Base-by-base conservation (phyloP, 2,329 filamentous ascomycete genomes). In the Hypoxylon sp. region DNA sequence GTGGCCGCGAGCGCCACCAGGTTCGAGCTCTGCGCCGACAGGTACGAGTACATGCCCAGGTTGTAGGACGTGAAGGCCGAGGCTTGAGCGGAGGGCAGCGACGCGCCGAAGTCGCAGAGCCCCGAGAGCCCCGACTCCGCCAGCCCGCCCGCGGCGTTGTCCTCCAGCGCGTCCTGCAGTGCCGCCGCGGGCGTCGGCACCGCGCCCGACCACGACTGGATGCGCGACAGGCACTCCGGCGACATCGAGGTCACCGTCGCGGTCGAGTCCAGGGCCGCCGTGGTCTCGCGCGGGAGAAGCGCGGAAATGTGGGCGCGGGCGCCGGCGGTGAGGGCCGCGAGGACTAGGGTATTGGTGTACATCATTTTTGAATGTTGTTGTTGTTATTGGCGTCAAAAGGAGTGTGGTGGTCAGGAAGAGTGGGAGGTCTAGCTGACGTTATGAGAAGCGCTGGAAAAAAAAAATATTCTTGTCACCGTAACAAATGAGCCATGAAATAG, bases 11-110 rank as follows among this genome's bases (percentile, higher is more conserved):
- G n/a, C 1, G 43, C 50, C 6, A 56, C n/a, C 1, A 68, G 26
- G 50, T 65, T 64, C 26, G 62, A 56, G 32, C 56, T 62, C 54
- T 68, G 59, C 6, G 24, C 22, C 1, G 65, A 66, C 10, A 68
- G 43, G 51, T 64, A 68, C 39, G 65, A 59, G 62, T 68, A 68
- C 56, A 68, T 56, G 1, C 30, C 54, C 20, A 61, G 24, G 56
- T 61, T 60, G 51, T 51, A 68, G 6, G 54, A 56, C 1, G 59
- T 57, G 37, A 51, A 68, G 1, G 53, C 65, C 8, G 62, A 17
- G 15, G 44, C 43, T 26, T 52, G 53, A 3, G 19, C 34, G 11
- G 47, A 15, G 26, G 46, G 24, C 6, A 68, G 46, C 10, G 6
- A 7, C 3, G 24, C 4, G 11, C 39, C 65, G 28, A 61, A 55